Evolutionary conservation across 805 yeast species (phyloP).

Genomic region (Ogataea nitratoaversa): DNA sequence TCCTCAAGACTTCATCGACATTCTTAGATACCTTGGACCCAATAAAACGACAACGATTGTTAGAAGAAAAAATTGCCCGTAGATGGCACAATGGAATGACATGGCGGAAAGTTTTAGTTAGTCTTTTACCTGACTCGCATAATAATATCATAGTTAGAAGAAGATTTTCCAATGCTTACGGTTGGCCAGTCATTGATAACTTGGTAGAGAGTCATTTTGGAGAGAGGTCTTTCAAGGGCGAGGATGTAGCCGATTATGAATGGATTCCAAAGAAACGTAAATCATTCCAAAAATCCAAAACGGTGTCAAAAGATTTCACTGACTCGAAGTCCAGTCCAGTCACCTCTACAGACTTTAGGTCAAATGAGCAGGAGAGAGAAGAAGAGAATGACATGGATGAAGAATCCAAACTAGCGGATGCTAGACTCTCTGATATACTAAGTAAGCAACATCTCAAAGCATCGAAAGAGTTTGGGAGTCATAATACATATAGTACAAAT

Average conservation of each 20-base stretch:
- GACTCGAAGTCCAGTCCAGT: no score
- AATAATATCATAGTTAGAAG: constrained; percentile 88
- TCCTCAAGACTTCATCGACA: constrained; percentile 25
- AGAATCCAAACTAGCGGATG: constrained; percentile 12
- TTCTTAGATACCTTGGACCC: constrained; percentile 28
- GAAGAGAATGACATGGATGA: constrained; percentile 5
- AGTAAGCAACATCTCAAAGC: constrained; percentile 35
- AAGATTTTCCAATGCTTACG: constrained; percentile 86
- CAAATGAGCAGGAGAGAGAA: constrained; percentile 1
- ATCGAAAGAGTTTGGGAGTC: constrained; percentile 32
- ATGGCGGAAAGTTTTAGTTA: constrained; percentile 91
- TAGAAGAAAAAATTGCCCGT: constrained; percentile 81
- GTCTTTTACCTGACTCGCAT: constrained; percentile 88
- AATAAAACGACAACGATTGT: constrained; percentile 37
- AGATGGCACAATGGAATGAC: constrained; percentile 78
- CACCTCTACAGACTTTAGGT: no score
- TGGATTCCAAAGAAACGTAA: constrained; percentile 5
- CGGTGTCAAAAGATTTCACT: no score
- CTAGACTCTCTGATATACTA: constrained; percentile 20
- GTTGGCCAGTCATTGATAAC: constrained; percentile 91
- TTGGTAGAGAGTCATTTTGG: constrained; percentile 64
- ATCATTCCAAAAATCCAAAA: no score
- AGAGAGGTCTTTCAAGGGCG: constrained; percentile 16
- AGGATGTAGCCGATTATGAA: constrained; percentile 20
- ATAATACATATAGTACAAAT: constrained; percentile 24